A percentile compares a stretch with the other conserved stretches of the same genome.
Conservation (phyloP, 1,284 basidiomycete genomes). For the Naganishia albida region DNA sequence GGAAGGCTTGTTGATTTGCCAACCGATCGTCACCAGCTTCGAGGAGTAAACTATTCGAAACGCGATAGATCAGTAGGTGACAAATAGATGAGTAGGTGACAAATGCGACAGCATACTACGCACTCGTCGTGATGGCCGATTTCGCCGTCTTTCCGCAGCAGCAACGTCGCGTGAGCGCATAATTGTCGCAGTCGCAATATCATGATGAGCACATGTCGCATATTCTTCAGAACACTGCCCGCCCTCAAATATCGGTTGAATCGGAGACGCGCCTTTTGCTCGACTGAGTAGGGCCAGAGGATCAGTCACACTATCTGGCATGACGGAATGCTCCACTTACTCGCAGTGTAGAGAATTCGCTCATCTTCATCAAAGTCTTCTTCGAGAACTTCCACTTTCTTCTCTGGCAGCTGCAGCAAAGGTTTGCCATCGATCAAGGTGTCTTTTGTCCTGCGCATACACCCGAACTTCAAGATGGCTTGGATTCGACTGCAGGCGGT, state of each 20-base stretch:
- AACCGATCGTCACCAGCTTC: constrained; percentile 24
- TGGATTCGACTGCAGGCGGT: constrained; percentile 47
- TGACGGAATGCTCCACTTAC: constrained; percentile 7
- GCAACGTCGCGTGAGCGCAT: constrained; percentile 31
- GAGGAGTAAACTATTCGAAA: constrained; percentile 9
- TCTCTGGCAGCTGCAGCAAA: constrained; percentile 45
- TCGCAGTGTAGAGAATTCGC: constrained; percentile 48
- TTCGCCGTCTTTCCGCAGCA: constrained; percentile 40
- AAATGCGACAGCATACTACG: background rate
- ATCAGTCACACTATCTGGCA: no score
- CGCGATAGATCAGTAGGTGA: no score
- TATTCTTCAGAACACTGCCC: constrained; percentile 51
- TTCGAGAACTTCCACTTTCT: constrained; percentile 42
- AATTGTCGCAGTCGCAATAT: constrained; percentile 46
- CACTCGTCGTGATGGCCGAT: constrained; percentile 32
- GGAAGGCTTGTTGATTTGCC: constrained; percentile 18
- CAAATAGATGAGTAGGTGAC: no score
- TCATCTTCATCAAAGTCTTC: constrained; percentile 45
- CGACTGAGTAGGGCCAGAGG: constrained; percentile 33
- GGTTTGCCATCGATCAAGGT: constrained; percentile 48
- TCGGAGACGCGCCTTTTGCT: constrained; percentile 44
- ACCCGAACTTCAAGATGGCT: constrained; percentile 40
- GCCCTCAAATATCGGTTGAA: constrained; percentile 44
- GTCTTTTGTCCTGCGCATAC: constrained; percentile 47
- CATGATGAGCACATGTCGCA: constrained; percentile 43